Conservation (phyloP, 225 moss, liverwort and hornwort genomes). For the Sphagnum tenellum region DNA sequence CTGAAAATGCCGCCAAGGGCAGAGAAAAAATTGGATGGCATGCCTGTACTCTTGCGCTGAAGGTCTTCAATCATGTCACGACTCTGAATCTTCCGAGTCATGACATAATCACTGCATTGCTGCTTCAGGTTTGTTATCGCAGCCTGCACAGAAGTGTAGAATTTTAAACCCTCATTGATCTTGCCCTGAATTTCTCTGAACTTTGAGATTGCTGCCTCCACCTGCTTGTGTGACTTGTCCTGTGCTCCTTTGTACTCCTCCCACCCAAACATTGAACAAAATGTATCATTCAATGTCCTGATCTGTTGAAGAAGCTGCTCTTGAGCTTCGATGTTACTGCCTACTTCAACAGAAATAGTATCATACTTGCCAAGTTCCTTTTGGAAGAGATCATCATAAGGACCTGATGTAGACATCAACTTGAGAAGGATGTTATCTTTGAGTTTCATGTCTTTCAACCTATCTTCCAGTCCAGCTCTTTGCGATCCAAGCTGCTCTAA, state of each 20-base stretch:
- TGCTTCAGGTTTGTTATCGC: conserved; percentile 95
- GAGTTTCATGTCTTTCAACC: conserved; percentile 98
- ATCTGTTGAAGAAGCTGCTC: conserved; percentile 80
- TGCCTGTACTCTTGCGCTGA: conserved; percentile 85
- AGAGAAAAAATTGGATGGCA: too few species aligned
- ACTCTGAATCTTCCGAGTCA: conserved; percentile 97
- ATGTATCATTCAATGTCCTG: conserved; percentile 78
- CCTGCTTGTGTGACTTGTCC: conserved; percentile 82
- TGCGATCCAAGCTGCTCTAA: conserved; percentile 82
- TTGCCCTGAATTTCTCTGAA: conserved; percentile 95
- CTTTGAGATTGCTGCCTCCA: conserved; percentile 67
- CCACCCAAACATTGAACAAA: conserved; percentile 78
- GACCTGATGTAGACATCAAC: conserved; percentile 97
- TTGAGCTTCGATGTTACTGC: conserved; percentile 79
- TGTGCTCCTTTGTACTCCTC: conserved; percentile 74
- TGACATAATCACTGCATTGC: conserved; percentile 95
- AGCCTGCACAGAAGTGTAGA: conserved; percentile 94
- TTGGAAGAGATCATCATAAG: conserved; percentile 94
- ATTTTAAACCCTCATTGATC: conserved; percentile 97
- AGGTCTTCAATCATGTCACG: conserved; percentile 99
- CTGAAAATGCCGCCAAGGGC: too few species aligned
- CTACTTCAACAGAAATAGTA: conserved; percentile 66
- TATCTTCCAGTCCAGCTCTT: conserved; percentile 97
- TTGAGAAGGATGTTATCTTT: conserved; percentile 98
- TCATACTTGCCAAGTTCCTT: conserved; percentile 93